Percentiles rank a stretch among this genome's conserved stretches.
These are phyloP conservation scores for Phytophthora melonis DNA, from an alignment of 352 stramenopile genomes.

Conservation along the genomic window DNA sequence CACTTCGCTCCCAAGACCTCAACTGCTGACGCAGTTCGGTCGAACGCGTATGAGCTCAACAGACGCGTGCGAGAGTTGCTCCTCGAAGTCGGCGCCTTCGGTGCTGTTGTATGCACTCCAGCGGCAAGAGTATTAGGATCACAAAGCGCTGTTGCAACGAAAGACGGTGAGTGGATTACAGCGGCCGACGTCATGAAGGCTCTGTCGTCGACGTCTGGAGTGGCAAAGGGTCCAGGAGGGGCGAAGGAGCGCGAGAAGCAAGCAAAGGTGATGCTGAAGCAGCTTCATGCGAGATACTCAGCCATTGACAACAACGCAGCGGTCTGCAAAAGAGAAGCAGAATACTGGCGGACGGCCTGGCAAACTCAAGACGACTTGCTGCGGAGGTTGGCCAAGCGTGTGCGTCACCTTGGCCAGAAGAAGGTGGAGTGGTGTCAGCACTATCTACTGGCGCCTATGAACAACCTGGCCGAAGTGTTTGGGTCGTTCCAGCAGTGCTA, in stretches of 20 bases:
- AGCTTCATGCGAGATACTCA: slow-evolving; percentile 40
- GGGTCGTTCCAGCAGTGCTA: slow-evolving; percentile 42
- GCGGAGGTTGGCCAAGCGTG: slow-evolving; percentile 23
- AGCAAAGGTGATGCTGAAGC: slow-evolving; percentile 48
- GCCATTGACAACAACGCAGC: slow-evolving; percentile 36
- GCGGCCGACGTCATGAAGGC: slow-evolving; percentile 39
- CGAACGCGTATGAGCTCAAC: slow-evolving; percentile 17
- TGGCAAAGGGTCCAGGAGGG: slow-evolving; percentile 15
- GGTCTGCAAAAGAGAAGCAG: slow-evolving; percentile 33
- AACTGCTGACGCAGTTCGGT: slow-evolving; percentile 2
- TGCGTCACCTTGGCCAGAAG: slow-evolving; percentile 40
- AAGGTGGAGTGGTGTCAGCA: slow-evolving; percentile 49
- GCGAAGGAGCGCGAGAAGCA: slow-evolving; percentile 48
- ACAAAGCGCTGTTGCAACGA: background rate
- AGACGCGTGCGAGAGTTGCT: slow-evolving; percentile 35
- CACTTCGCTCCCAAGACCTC: slow-evolving; percentile 7
- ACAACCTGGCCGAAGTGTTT: slow-evolving; percentile 34
- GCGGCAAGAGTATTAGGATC: background rate
- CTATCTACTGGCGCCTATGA: slow-evolving; percentile 41
- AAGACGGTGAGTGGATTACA: slow-evolving; percentile 24
- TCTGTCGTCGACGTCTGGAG: slow-evolving; percentile 21
- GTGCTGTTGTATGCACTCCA: slow-evolving; percentile 37
- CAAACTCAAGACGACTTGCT: slow-evolving; percentile 41
- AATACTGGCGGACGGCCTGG: slow-evolving; percentile 51
- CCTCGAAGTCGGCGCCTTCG: slow-evolving; percentile 49